These are phyloP conservation scores for Hyparrhenia diplandra DNA, from an alignment of 176 grass and related monocot species.

Conservation along the genomic window DNA sequence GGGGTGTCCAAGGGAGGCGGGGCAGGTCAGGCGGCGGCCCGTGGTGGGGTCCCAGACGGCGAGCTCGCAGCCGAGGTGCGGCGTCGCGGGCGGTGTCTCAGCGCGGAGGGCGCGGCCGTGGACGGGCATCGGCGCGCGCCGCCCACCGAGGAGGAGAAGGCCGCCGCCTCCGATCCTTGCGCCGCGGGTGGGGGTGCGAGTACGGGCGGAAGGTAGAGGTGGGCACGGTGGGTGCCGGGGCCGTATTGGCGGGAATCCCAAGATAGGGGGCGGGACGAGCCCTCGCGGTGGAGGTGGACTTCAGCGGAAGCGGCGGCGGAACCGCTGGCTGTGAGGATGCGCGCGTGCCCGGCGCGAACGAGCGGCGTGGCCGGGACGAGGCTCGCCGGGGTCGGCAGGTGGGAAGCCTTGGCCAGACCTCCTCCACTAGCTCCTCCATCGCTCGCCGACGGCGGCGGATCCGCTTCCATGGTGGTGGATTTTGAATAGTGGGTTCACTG, in stretches of 20 bases:
- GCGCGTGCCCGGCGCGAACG: not conserved
- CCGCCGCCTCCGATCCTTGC: no score
- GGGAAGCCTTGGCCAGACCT: not conserved
- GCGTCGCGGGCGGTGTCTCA: not conserved
- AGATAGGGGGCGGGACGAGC: no score
- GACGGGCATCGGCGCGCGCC: not conserved
- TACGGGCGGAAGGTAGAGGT: not conserved
- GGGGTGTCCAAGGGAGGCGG: not conserved
- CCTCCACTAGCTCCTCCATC: not conserved
- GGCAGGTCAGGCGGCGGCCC: not conserved
- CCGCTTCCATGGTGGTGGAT: no score
- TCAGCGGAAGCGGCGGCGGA: not conserved
- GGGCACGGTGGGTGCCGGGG: not conserved
- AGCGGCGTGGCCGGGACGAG: not conserved
- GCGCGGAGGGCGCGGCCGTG: not conserved
- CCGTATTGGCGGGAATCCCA: not conserved
- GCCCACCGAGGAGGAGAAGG: not conserved
- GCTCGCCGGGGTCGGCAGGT: not conserved
- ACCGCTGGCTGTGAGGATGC: not conserved
- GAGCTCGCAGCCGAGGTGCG: not conserved
- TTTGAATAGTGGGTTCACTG: no score
- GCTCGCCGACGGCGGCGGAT: not conserved
- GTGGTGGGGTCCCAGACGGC: conserved; percentile 14
- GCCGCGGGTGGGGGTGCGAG: no score
- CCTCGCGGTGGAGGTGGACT: not conserved